Conservation (phyloP, 208 protist genomes). For the Naegleria gruberi region DNA sequence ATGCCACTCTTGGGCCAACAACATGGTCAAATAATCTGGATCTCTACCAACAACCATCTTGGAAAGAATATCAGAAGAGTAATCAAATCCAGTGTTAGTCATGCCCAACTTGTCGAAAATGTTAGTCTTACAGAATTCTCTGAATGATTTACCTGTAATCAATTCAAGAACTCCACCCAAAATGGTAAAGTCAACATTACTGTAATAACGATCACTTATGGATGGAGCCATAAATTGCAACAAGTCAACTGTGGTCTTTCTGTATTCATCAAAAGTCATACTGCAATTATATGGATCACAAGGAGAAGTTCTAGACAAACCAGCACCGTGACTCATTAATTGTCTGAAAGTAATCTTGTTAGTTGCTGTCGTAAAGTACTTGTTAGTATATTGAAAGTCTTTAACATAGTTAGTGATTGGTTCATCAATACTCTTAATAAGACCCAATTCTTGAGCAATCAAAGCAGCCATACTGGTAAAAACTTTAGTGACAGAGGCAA, state of each 20-base stretch:
- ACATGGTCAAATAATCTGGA: neutral
- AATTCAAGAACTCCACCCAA: neutral
- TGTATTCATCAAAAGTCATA: neutral
- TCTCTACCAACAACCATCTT: neutral
- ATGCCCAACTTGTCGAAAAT: neutral
- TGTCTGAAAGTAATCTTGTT: neutral
- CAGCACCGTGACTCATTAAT: neutral
- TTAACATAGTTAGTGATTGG: too few relatives aligned
- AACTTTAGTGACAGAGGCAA: neutral
- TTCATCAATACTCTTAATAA: neutral
- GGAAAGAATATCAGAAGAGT: neutral
- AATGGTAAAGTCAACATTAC: neutral
- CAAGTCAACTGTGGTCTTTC: neutral
- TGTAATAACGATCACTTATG: neutral
- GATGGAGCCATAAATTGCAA: neutral
- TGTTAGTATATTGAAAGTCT: too few relatives aligned
- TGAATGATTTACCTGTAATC: neutral
- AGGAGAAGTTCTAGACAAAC: neutral
- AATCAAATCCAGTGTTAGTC: neutral
- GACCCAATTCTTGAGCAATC: neutral
- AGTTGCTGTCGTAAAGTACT: neutral
- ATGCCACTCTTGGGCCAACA: neutral
- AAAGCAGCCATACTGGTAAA: neutral
- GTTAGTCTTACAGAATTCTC: neutral
- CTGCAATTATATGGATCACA: neutral